These are phyloP conservation scores for Mortierella sp. DNA, from an alignment of 371 early-diverging fungal species.

Conservation along the genomic window DNA sequence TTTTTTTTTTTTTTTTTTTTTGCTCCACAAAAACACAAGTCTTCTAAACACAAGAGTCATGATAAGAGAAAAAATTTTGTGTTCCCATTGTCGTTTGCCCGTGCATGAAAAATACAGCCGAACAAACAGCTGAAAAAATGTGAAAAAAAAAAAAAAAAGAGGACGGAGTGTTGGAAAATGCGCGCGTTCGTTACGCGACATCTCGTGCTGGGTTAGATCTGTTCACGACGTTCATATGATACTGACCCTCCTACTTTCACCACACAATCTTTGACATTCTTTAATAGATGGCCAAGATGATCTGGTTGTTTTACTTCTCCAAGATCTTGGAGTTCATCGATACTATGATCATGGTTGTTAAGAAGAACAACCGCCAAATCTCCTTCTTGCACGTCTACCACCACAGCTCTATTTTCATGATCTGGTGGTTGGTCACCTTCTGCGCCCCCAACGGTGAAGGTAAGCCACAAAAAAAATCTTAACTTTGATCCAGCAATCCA, in stretches of 20 bases:
- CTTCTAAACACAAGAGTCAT: neutral
- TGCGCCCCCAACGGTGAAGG: conserved; percentile 72
- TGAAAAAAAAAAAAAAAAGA: no score
- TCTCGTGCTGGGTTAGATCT: neutral
- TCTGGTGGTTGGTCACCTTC: conserved; percentile 72
- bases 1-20: no score
- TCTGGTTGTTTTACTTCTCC: conserved; percentile 71
- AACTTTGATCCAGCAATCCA: neutral
- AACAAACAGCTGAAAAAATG: no score
- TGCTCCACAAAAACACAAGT: neutral
- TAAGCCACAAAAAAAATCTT: conserved; percentile 7
- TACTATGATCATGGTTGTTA: conserved; percentile 76
- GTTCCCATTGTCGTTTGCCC: neutral
- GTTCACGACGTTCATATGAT: neutral
- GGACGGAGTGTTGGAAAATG: no score
- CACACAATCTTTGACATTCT: neutral
- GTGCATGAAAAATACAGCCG: no score
- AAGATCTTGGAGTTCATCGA: conserved; percentile 74
- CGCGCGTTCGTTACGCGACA: no score
- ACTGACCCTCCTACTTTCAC: neutral
- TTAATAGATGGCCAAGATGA: conserved; percentile 63
- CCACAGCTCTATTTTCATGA: conserved; percentile 70
- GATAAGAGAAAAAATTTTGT: conserved; percentile 6
- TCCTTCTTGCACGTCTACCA: conserved; percentile 79
- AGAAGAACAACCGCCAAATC: conserved; percentile 75